Evolutionary conservation across 305 asterid species (phyloP).

Genomic region (Fraxinus platypoda): DNA sequence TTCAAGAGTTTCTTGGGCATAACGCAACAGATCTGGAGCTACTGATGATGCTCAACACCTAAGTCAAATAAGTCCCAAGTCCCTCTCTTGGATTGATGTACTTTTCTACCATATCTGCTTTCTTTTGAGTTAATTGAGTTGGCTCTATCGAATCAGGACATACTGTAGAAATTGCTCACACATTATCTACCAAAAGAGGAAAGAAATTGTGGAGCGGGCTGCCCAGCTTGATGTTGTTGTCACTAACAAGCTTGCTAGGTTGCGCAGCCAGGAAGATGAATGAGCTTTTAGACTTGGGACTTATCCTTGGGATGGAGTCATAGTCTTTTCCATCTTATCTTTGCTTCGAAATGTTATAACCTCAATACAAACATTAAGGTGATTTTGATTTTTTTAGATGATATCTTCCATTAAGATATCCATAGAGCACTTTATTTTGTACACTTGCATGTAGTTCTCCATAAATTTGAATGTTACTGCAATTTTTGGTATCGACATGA

Average conservation of each 20-base stretch:
- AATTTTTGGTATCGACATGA: neutral
- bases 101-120: neutral
- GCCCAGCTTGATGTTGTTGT: conserved; percentile 65
- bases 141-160: conserved; percentile 33
- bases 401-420: neutral
- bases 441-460: neutral
- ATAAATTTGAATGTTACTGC: neutral
- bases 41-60: conserved; percentile 71
- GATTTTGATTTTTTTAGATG: neutral
- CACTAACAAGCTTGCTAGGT: conserved; percentile 63
- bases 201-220: conserved; percentile 63
- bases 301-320: neutral
- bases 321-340: neutral
- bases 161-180: conserved; percentile 70
- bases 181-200: conserved; percentile 62
- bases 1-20: conserved; percentile 64
- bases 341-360: neutral
- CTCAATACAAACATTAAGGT: neutral
- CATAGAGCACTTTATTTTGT: neutral
- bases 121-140: neutral
- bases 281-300: conserved; percentile 20
- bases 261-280: conserved; percentile 76
- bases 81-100: neutral
- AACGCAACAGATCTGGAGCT: conserved; percentile 55
- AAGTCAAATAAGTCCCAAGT: neutral